phyloP scores from a whole-genome alignment of 2,329 filamentous ascomycete species.

The Epichloe gansuensis region DNA sequence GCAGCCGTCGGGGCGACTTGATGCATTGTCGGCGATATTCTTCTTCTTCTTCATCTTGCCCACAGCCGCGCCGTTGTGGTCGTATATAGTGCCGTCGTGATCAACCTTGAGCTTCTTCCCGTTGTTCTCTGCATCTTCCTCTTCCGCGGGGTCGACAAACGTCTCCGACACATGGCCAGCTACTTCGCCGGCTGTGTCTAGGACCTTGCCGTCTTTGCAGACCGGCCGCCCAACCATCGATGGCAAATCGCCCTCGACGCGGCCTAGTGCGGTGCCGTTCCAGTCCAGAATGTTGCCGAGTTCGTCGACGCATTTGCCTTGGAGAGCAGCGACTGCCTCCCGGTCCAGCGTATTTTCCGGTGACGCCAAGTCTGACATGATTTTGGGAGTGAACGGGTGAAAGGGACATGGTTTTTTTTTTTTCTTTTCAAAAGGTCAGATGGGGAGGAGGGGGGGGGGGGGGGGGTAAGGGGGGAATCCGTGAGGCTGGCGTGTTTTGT shows the following conservation, averaged over 20 bases:
- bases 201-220: conserved; percentile 34
- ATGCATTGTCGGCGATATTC: neutral
- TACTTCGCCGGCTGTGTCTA: conserved; percentile 69
- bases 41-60: conserved; percentile 42
- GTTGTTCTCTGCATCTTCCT: conserved; percentile 15
- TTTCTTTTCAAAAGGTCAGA: too few species aligned
- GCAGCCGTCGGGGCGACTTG: neutral
- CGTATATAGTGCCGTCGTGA: conserved; percentile 42
- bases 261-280: conserved; percentile 36
- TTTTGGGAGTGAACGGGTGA: conserved; percentile 7
- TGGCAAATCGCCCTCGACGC: conserved; percentile 40
- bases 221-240: conserved; percentile 40
- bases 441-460: too few species aligned
- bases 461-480: neutral
- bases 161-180: conserved; percentile 58
- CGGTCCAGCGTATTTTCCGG: conserved; percentile 18
- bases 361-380: conserved; percentile 24
- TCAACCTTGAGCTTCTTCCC: conserved; percentile 42
- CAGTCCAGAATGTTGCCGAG: conserved; percentile 40
- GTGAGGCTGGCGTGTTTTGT: neutral
- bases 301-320: conserved; percentile 37
- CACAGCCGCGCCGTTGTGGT: conserved; percentile 43
- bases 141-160: conserved; percentile 1
- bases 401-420: neutral
- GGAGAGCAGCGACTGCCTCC: conserved; percentile 26